Conservation (phyloP, 2,329 filamentous ascomycete genomes). For the Ilyonectria sp. region DNA sequence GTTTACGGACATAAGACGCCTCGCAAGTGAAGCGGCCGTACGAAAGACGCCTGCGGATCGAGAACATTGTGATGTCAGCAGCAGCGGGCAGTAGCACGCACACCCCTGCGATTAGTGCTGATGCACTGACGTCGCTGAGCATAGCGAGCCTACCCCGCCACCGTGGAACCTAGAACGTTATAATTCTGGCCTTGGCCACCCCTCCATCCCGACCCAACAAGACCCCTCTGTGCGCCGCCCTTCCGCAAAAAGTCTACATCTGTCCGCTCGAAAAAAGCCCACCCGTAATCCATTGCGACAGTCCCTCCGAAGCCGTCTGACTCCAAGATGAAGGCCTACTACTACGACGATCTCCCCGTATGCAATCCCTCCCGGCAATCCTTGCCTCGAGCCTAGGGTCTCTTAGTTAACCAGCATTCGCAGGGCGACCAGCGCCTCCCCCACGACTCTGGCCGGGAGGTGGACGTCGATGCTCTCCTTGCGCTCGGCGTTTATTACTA, state of each 20-base stretch:
- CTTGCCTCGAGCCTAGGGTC: background rate
- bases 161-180: slow-evolving; percentile 32
- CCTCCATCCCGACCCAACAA: slow-evolving; percentile 15
- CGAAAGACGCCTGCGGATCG: background rate
- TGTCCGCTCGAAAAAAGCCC: background rate
- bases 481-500: slow-evolving; percentile 87
- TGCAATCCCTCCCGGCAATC: slow-evolving; percentile 44
- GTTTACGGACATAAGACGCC: background rate
- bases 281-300: background rate
- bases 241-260: background rate
- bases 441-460: slow-evolving; percentile 85
- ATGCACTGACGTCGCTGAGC: slow-evolving; percentile 46
- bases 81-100: slow-evolving; percentile 9
- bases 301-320: background rate
- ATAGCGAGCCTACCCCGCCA: slow-evolving; percentile 42
- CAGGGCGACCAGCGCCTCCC: slow-evolving; percentile 94
- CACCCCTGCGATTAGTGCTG: slow-evolving; percentile 37
- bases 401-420: slow-evolving; percentile 31
- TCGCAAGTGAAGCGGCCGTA: background rate
- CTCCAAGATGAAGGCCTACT: slow-evolving; percentile 69
- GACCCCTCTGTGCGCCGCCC: background rate
- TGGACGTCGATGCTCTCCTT: slow-evolving; percentile 76
- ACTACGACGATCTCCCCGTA: slow-evolving; percentile 70
- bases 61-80: slow-evolving; percentile 40
- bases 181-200: slow-evolving; percentile 18